Evolutionary conservation across 2,329 filamentous ascomycete species (phyloP).

Genomic region (Fusarium ramigenum): DNA sequence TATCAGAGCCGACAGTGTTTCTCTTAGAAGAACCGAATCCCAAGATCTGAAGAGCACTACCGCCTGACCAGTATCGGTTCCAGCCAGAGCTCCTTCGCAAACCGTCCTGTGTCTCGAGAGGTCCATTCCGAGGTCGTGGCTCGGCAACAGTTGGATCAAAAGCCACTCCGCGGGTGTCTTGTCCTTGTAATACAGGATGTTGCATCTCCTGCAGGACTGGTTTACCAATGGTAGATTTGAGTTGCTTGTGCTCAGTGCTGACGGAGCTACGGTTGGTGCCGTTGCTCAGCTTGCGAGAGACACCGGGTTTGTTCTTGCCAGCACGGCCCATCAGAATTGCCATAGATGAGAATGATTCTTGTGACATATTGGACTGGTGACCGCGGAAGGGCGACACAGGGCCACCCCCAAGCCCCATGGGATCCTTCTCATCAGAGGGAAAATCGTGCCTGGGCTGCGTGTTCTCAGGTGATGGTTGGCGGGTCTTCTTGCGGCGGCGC

Average conservation of each 20-base stretch:
- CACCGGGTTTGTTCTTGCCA: slow-evolving; percentile 53
- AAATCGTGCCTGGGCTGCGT: slow-evolving; percentile 55
- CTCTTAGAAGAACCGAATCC: slow-evolving; percentile 63
- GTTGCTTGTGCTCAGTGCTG: slow-evolving; percentile 68
- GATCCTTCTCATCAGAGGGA: slow-evolving; percentile 66
- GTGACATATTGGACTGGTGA: slow-evolving; percentile 63
- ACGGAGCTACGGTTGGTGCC: slow-evolving; percentile 59
- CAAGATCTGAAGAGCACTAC: slow-evolving; percentile 73
- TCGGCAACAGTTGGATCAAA: slow-evolving; percentile 48
- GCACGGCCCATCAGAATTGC: slow-evolving; percentile 73
- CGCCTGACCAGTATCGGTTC: slow-evolving; percentile 82
- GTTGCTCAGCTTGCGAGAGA: slow-evolving; percentile 65
- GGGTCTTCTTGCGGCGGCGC: slow-evolving; percentile 59
- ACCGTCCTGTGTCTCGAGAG: slow-evolving; percentile 51
- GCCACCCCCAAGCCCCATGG: slow-evolving; percentile 58
- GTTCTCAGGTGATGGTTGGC: slow-evolving; percentile 49
- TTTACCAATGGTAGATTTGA: slow-evolving; percentile 70
- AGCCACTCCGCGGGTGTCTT: slow-evolving; percentile 55
- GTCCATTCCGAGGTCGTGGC: slow-evolving; percentile 50
- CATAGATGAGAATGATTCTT: slow-evolving; percentile 69
- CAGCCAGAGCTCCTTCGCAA: slow-evolving; percentile 74
- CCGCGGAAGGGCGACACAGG: slow-evolving; percentile 56
- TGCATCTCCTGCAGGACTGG: slow-evolving; percentile 61
- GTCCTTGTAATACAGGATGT: slow-evolving; percentile 46
- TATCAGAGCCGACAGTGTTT: slow-evolving; percentile 63